Conservation (phyloP, 2,329 filamentous ascomycete species). For the Neofusicoccum cordaticola region DNA sequence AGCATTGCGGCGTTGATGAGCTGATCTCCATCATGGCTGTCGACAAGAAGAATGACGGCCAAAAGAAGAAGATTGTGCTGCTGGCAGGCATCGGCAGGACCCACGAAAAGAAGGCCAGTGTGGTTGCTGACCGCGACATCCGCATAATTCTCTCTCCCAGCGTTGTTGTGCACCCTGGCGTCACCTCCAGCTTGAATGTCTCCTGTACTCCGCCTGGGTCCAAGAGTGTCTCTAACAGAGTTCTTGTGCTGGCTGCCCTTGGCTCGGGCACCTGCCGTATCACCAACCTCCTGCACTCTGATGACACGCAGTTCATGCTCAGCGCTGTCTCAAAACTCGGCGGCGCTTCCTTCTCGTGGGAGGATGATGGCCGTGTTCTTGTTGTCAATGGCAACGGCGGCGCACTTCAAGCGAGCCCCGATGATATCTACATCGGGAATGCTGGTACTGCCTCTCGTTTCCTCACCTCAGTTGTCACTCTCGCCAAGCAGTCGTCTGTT, state of each 20-base stretch:
- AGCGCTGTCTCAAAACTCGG: constrained; percentile 82
- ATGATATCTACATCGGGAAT: constrained; percentile 88
- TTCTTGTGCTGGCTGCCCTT: constrained; percentile 88
- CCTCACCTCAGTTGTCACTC: constrained; percentile 83
- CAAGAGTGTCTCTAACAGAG: constrained; percentile 96
- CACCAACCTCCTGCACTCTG: constrained; percentile 89
- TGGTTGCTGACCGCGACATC: constrained; percentile 83
- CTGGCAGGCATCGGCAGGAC: constrained; percentile 87
- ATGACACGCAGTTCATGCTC: constrained; percentile 96
- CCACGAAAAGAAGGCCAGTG: constrained; percentile 80
- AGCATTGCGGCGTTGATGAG: constrained; percentile 80
- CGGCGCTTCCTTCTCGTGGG: constrained; percentile 88
- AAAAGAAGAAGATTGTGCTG: constrained; percentile 92
- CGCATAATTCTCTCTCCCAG: constrained; percentile 78
- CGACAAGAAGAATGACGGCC: constrained; percentile 97
- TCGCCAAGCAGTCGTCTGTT: constrained; percentile 66
- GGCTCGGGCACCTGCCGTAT: constrained; percentile 82
- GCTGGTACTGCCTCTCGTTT: constrained; percentile 95
- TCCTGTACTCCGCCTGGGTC: constrained; percentile 88
- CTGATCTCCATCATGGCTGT: constrained; percentile 92
- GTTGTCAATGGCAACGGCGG: constrained; percentile 91
- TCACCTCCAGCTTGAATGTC: constrained; percentile 63
- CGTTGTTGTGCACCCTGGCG: constrained; percentile 69
- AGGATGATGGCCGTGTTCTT: constrained; percentile 87
- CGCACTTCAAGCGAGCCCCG: constrained; percentile 68